These are phyloP conservation scores for Phytomonas francai DNA, from an alignment of 208 protist species.

Conservation along the genomic window DNA sequence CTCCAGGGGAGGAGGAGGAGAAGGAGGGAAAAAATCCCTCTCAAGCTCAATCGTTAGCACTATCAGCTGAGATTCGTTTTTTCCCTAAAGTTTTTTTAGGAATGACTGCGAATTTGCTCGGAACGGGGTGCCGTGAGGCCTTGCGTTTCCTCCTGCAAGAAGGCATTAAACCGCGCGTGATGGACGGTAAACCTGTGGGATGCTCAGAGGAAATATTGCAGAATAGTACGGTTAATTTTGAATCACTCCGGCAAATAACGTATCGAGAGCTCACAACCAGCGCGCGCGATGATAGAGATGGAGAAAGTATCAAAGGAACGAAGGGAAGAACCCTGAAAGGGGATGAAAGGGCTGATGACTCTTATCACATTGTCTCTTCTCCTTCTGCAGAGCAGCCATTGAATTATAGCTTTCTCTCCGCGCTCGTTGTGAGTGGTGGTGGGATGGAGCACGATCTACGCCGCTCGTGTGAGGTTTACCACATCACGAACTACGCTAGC, in stretches of 20 bases:
- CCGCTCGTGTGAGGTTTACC: conserved; percentile 54
- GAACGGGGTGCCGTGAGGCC: conserved; percentile 75
- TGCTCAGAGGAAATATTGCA: too few relatives aligned
- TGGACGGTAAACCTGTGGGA: conserved; percentile 7
- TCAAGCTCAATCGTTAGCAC: too few relatives aligned
- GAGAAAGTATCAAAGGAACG: too few relatives aligned
- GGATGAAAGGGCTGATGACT: conserved; percentile 10
- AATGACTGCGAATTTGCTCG: conserved; percentile 67
- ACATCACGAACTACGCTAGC: conserved; percentile 29
- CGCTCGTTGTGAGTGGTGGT: conserved; percentile 75
- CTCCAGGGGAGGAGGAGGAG: conserved; percentile 13
- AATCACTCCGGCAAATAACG: too few relatives aligned
- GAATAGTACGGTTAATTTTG: too few relatives aligned
- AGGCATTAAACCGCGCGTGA: conserved; percentile 27
- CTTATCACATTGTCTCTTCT: too few relatives aligned
- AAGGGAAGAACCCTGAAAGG: not conserved
- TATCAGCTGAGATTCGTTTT: conserved; percentile 10
- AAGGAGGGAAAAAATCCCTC: conserved; percentile 1
- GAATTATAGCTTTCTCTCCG: conserved; percentile 30
- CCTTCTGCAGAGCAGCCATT: too few relatives aligned
- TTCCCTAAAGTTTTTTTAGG: conserved; percentile 68
- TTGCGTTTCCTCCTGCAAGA: conserved; percentile 74
- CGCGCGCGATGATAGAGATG: too few relatives aligned
- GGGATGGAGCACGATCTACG: conserved; percentile 86
- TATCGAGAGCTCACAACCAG: too few relatives aligned